Conservation (phyloP, 371 early-diverging fungal species). For the Blakeslea trispora region DNA sequence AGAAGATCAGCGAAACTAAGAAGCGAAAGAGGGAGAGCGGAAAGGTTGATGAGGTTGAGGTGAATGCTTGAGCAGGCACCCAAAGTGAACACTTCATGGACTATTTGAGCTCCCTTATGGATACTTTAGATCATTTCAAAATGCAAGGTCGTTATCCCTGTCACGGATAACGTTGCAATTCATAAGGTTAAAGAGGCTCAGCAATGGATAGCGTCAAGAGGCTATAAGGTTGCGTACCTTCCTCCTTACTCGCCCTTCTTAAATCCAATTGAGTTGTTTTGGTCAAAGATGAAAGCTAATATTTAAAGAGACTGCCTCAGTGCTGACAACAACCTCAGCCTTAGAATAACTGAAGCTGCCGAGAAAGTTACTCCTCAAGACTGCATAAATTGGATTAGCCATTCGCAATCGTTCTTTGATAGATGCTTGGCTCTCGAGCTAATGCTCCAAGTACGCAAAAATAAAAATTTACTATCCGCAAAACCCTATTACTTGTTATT, state of each 20-base stretch:
- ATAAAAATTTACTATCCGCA: too few relatives aligned
- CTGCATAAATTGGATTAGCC: conserved; percentile 8
- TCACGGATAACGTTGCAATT: conserved; percentile 14
- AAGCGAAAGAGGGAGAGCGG: too few relatives aligned
- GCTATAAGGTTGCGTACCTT: conserved; percentile 12
- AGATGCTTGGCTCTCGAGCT: conserved; percentile 5
- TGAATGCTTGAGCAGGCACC: conserved; percentile 21
- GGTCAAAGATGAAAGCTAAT: conserved; percentile 16
- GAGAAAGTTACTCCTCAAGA: neutral
- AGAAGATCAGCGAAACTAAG: conserved; percentile 3
- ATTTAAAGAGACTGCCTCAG: conserved; percentile 12
- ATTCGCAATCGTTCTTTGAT: conserved; percentile 18
- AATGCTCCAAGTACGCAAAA: neutral
- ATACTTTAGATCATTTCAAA: conserved; percentile 12
- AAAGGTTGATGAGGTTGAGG: conserved; percentile 1
- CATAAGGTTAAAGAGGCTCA: conserved; percentile 12
- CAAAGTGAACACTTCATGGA: conserved; percentile 16
- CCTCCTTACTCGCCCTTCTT: conserved; percentile 19
- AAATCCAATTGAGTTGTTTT: conserved; percentile 16
- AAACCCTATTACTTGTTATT: too few relatives aligned
- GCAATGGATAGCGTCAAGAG: conserved; percentile 6
- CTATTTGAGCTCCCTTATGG: conserved; percentile 16
- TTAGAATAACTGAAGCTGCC: conserved; percentile 11
- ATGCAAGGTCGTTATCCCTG: conserved; percentile 14
- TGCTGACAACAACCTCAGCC: conserved; percentile 5